Base-by-base conservation (phyloP, 2,329 filamentous ascomycete genomes). In the Elsinoe arachidis region DNA sequence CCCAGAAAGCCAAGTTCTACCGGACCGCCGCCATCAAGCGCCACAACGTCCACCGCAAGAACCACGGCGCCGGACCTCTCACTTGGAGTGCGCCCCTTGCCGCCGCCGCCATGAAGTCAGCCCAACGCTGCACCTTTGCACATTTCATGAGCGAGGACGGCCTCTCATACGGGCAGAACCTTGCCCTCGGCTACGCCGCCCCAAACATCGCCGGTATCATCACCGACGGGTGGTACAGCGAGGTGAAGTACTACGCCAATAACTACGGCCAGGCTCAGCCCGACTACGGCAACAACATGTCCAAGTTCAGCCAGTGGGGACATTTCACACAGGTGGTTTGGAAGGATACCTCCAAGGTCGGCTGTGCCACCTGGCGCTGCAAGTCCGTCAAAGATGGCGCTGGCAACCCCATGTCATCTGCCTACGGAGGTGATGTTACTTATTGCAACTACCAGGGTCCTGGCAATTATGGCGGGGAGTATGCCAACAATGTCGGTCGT, bases 321-420 rank as follows among this genome's bases (percentile, higher is more conserved):
- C 69, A 72, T 63, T 72, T 72, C 63, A 67, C 68, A 5, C 70
- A 72, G 64, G 62, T 72, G 61, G 69, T 72, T 53, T 72, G 70
- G 70, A 68, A 69, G 51, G 67, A 69, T 59, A 65, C 64, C 11
- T 61, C 65, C 2, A 66, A 63, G n/a, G 60, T 72, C 30, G 70
- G 70, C 37, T 72, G 70, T 58, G 69, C 70, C 41, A 58, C 51
- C 15, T 52, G 43, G 30, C 30, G 44, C 30, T 58, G 56, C 46
- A 54, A 54, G 12, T 54, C 51, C 11, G 35, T 54, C n/a, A 38
- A 35, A 7, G 39, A 33, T 3, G 39, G 51, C 30, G 51, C 33
- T 15, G 26, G n/a, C 19, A 35, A 54, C 15, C 51, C 51, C 2
- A 35, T 54, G 33, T 17, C 33, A 12, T 17, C 33, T 41, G 33